phyloP scores from a whole-genome alignment of 805 yeast genomes.

The Ogataea nonfermentans region DNA sequence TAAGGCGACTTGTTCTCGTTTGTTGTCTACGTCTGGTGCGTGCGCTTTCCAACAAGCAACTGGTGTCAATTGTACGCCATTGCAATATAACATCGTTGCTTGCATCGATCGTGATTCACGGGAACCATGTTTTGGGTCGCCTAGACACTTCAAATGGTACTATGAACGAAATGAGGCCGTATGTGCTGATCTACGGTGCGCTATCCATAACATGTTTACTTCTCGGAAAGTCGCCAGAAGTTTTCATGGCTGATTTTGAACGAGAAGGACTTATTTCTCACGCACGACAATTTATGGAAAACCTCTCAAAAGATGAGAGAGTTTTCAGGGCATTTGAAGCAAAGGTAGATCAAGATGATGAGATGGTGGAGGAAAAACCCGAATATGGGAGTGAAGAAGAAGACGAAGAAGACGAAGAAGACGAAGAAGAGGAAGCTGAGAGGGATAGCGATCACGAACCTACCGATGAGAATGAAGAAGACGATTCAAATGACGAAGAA shows the following conservation, averaged over 20 bases:
- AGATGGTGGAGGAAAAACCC: background rate
- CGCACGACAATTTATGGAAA: slow-evolving; percentile 35
- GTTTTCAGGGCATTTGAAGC: slow-evolving; percentile 1
- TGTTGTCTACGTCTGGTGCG: slow-evolving; percentile 52
- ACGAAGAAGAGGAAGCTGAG: slow-evolving; percentile 1
- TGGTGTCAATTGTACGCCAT: slow-evolving; percentile 33
- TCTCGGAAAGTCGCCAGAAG: slow-evolving; percentile 41
- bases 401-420: background rate
- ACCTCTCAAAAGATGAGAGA: slow-evolving; percentile 19
- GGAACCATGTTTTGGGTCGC: slow-evolving; percentile 33
- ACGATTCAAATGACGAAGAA: slow-evolving; percentile 20
- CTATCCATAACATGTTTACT: slow-evolving; percentile 47
- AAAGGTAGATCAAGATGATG: background rate
- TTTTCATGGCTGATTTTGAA: slow-evolving; percentile 50
- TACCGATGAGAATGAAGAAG: slow-evolving; percentile 11
- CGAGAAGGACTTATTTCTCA: slow-evolving; percentile 73
- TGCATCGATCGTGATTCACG: slow-evolving; percentile 62
- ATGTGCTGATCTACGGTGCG: slow-evolving; percentile 49
- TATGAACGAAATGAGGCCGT: slow-evolving; percentile 30
- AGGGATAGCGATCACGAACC: slow-evolving; percentile 5
- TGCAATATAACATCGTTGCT: slow-evolving; percentile 46
- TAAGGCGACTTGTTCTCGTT: slow-evolving; percentile 56
- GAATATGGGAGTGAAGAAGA: background rate
- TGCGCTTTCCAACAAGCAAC: slow-evolving; percentile 35
- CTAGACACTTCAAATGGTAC: slow-evolving; percentile 12